Percentiles rank a stretch among this genome's conserved stretches.
phyloP scores from a whole-genome alignment of 495 filamentous ascomycete species.

The Lepidopterella palustris region DNA sequence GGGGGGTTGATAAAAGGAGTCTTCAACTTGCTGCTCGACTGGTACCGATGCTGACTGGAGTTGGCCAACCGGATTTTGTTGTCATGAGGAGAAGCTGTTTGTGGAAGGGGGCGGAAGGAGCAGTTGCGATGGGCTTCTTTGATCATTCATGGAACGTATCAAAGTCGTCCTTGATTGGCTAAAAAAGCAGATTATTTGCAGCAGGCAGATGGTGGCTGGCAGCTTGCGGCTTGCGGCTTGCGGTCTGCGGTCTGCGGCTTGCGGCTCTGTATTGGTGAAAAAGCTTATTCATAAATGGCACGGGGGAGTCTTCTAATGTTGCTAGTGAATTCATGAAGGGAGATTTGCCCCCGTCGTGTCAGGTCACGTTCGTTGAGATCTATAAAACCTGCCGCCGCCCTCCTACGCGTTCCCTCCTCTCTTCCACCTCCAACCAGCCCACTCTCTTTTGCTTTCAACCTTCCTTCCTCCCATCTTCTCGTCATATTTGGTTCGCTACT shows the following conservation, averaged over 20 bases:
- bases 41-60: conserved; percentile 51
- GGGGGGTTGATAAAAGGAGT: conserved; percentile 44
- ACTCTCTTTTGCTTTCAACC: conserved; percentile 13
- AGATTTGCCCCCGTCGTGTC: too few species aligned
- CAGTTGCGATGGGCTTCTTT: conserved; percentile 51
- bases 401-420: conserved; percentile 12
- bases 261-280: too few species aligned
- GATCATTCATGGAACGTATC: conserved; percentile 49
- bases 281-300: background rate
- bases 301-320: background rate
- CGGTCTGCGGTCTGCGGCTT: too few species aligned
- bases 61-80: conserved; percentile 54
- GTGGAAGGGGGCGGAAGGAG: conserved; percentile 50
- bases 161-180: conserved; percentile 27
- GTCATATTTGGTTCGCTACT: conserved; percentile 7
- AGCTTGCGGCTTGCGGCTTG: too few species aligned
- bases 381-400: background rate
- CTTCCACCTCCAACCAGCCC: conserved; percentile 13
- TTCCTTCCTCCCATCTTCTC: conserved; percentile 21
- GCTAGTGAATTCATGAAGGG: background rate
- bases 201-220: too few species aligned
- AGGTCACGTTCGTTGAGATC: background rate
- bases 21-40: conserved; percentile 50
- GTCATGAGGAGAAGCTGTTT: conserved; percentile 40
- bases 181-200: background rate